phyloP scores from a whole-genome alignment of 345 rosid genomes.

The Citrus medica region DNA sequence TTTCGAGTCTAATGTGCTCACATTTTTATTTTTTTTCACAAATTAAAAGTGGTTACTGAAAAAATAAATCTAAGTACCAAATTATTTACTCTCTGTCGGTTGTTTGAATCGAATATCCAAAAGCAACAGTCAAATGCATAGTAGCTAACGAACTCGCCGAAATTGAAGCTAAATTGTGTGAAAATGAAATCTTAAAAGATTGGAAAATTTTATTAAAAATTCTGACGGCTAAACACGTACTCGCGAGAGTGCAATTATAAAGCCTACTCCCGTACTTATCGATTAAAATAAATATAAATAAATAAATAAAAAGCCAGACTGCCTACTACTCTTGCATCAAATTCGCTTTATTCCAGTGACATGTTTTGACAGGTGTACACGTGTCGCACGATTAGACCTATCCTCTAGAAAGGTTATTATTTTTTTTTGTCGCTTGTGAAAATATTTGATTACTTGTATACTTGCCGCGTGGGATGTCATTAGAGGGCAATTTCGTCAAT shows the following conservation, averaged over 20 bases:
- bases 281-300: too few relatives aligned
- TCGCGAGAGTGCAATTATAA: not conserved
- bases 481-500: constrained; percentile 2
- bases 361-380: not conserved
- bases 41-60: too few relatives aligned
- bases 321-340: too few relatives aligned
- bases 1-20: too few relatives aligned
- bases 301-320: too few relatives aligned
- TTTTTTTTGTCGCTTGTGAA: not conserved
- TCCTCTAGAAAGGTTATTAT: not conserved
- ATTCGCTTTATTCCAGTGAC: not conserved
- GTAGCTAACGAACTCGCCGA: not conserved
- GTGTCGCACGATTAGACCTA: not conserved
- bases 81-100: not conserved
- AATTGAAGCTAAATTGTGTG: not conserved
- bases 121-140: too few relatives aligned
- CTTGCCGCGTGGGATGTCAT: not conserved
- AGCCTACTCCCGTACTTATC: not conserved
- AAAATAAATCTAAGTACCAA: too few relatives aligned
- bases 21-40: too few relatives aligned
- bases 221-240: not conserved
- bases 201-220: not conserved
- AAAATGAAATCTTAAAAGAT: not conserved
- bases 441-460: not conserved
- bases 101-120: not conserved